Conservation (phyloP, 2,329 filamentous ascomycete genomes). For the Microcyclospora pomicola region DNA sequence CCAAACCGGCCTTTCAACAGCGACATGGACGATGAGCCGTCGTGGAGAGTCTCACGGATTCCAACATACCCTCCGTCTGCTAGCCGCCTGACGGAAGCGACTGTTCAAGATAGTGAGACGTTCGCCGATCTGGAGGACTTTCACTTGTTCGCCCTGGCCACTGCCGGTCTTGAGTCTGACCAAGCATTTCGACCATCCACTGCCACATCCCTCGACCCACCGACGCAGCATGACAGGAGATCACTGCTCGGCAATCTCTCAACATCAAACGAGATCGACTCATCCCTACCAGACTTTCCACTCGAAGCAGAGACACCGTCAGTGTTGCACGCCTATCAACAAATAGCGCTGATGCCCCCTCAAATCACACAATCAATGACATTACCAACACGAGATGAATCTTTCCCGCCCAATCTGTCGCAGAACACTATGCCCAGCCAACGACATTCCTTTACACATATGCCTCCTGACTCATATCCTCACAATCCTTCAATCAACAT, state of each 20-base stretch:
- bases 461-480: neutral
- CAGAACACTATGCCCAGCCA: too few relatives aligned
- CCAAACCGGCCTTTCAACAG: slow-evolving; percentile 8
- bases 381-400: too few relatives aligned
- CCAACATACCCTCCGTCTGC: slow-evolving; percentile 10
- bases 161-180: slow-evolving; percentile 18
- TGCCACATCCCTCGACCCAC: too few relatives aligned
- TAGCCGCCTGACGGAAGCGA: slow-evolving; percentile 4
- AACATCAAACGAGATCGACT: neutral
- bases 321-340: neutral
- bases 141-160: slow-evolving; percentile 20
- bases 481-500: neutral
- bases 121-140: slow-evolving; percentile 20
- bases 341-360: too few relatives aligned
- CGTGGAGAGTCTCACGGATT: slow-evolving; percentile 6
- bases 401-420: too few relatives aligned
- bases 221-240: too few relatives aligned
- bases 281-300: neutral
- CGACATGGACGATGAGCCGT: slow-evolving; percentile 2
- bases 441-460: neutral
- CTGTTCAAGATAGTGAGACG: slow-evolving; percentile 7
- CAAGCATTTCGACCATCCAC: slow-evolving; percentile 5
- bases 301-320: neutral
- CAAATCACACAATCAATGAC: too few relatives aligned
- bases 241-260: neutral